Evolutionary conservation across 2,329 filamentous ascomycete species (phyloP).

Genomic region (Diplodia sapinea): DNA sequence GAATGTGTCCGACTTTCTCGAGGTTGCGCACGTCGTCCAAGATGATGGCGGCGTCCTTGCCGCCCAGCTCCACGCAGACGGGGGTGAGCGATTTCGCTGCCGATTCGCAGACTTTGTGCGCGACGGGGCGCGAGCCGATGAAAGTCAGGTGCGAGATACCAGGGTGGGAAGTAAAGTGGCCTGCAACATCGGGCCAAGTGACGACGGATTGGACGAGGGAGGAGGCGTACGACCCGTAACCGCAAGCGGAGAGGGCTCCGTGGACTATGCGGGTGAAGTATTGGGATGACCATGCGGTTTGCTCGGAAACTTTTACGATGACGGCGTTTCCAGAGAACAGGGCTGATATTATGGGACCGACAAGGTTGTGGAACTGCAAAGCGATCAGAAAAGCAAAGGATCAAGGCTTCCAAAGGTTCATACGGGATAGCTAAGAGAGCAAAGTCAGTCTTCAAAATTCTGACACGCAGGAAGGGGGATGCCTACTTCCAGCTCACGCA

Average conservation of each 20-base stretch:
- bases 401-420: constrained; percentile 32
- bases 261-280: constrained; percentile 84
- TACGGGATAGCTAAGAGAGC: constrained; percentile 51
- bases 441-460: constrained; percentile 13
- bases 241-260: constrained; percentile 79
- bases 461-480: background rate
- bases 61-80: constrained; percentile 87
- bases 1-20: constrained; percentile 74
- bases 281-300: constrained; percentile 87
- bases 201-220: constrained; percentile 82
- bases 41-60: constrained; percentile 90
- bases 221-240: constrained; percentile 76
- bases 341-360: constrained; percentile 87
- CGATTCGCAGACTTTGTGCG: constrained; percentile 83
- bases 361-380: constrained; percentile 85
- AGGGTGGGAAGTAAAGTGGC: constrained; percentile 82
- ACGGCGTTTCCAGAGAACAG: constrained; percentile 92
- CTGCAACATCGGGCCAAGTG: constrained; percentile 85
- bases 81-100: constrained; percentile 87
- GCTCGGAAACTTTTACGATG: constrained; percentile 92
- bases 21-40: constrained; percentile 77
- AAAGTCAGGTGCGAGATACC: constrained; percentile 90
- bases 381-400: background rate
- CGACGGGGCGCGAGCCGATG: constrained; percentile 87
- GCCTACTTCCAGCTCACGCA: constrained; percentile 94